Percentiles rank a stretch among this genome's conserved stretches.
These are phyloP conservation scores for Coprinopsis sp. DNA, from an alignment of 768 basidiomycete genomes.

Conservation along the genomic window DNA sequence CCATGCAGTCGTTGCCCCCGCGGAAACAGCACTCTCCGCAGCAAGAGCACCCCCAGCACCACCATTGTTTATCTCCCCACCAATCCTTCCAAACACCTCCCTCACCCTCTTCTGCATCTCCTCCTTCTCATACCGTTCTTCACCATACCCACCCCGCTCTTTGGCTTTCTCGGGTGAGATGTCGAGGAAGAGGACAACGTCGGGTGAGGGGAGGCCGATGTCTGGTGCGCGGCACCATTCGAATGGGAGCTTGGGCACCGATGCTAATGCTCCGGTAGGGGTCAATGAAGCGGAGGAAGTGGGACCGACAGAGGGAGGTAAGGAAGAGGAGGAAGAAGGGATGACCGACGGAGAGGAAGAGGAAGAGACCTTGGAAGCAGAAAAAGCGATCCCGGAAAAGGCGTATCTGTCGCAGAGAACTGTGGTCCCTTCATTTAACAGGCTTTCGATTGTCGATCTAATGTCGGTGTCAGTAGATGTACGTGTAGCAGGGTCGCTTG, in stretches of 20 bases:
- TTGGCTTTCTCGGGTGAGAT: conserved; percentile 67
- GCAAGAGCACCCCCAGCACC: neutral
- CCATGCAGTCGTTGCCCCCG: neutral
- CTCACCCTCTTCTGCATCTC: conserved; percentile 70
- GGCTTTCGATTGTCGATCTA: conserved; percentile 57
- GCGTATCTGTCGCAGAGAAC: conserved; percentile 93
- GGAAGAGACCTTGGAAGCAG: conserved; percentile 56
- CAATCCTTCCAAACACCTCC: conserved; percentile 53
- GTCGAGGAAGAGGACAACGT: conserved; percentile 84
- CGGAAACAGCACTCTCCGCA: neutral
- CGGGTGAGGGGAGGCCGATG: conserved; percentile 82
- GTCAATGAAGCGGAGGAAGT: no score
- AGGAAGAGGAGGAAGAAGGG: no score
- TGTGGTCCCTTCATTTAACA: conserved; percentile 59
- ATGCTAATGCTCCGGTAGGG: conserved; percentile 2
- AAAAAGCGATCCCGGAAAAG: conserved; percentile 94
- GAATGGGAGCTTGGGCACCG: conserved; percentile 48
- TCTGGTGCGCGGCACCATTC: conserved; percentile 88
- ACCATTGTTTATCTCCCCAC: conserved; percentile 38
- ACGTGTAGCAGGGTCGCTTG: neutral
- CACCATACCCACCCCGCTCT: conserved; percentile 74
- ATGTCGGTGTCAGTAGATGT: neutral
- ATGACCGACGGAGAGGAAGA: no score
- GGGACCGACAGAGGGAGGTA: no score
- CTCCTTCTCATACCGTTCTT: conserved; percentile 81